Evolutionary conservation across 352 stramenopile genomes (phyloP).

Genomic region (Globisporangium rhizosaccharum): DNA sequence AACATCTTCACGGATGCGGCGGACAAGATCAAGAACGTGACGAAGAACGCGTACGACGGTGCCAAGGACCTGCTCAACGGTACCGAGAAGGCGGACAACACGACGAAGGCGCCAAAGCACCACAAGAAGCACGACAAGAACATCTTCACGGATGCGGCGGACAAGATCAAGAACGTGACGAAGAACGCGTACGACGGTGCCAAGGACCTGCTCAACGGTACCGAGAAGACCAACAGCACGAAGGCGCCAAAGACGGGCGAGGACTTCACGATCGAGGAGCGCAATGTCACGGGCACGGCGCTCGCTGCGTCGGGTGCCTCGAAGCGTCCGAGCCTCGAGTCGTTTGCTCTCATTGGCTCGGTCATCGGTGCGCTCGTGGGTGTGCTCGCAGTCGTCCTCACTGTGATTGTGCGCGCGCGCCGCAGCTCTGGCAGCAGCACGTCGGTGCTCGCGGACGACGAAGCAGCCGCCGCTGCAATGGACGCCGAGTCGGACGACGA

Average conservation of each 20-base stretch:
- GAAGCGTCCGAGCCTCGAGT: constrained; percentile 11
- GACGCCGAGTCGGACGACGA: constrained; percentile 27
- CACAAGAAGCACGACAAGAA: constrained; percentile 10
- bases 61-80: neutral
- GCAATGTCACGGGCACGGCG: constrained; percentile 11
- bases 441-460: constrained; percentile 27
- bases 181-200: neutral
- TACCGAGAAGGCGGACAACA: neutral
- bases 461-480: constrained; percentile 34
- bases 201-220: neutral
- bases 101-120: neutral
- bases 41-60: neutral
- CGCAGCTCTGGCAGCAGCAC: constrained; percentile 14
- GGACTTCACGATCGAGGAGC: constrained; percentile 7
- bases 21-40: constrained; percentile 8
- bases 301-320: constrained; percentile 14
- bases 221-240: neutral
- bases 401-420: constrained; percentile 21
- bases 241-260: neutral
- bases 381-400: constrained; percentile 13
- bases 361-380: constrained; percentile 14
- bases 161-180: constrained; percentile 8
- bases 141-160: constrained; percentile 1
- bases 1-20: constrained; percentile 8
- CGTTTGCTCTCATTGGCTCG: constrained; percentile 16